Base-by-base conservation (phyloP, 441 rosid genomes). In the Metrosideros polymorpha region DNA sequence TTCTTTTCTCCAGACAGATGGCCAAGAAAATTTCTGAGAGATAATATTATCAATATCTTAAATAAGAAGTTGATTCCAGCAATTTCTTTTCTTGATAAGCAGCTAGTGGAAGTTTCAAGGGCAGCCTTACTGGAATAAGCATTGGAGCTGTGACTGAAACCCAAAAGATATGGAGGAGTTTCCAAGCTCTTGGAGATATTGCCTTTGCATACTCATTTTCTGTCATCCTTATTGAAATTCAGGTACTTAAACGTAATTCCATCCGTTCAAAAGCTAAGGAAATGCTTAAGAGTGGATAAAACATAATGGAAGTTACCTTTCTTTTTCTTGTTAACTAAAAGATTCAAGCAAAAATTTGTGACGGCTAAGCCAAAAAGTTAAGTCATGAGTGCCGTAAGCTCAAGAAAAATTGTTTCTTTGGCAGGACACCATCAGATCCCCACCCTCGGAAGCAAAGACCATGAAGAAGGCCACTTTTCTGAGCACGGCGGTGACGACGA, bases 361-460 rank as follows among this genome's bases (percentile, higher is more conserved):
- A 22, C 4, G n/a, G 27, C n/a, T 39, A 71, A 39, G 47, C 79
- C 17, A 6, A 12, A 39, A 39, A 39, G 8, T 71, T 0, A 22
- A 71, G 79, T 71, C 45, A 39, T 18, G 79, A 66, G 45, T 24
- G 47, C 17, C n/a, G 5, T 13, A 22, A 71, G 79, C 47, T 71
- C 17, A 22, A 25, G n/a, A 71, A 71, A 32, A 32, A 19, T 71
- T 42, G 25, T 5, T 49, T 51, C 14, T 53, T 50, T 42, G 79
- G 13, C 86, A 92, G 92, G 92, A 91, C 89, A 91, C 92, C 22
- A n/a, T 92, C 49, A 91, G 88, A 89, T 90, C 90, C 55, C 93
- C 92, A 51, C 93, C 94, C 12, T 89, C 92, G 30, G 94, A 92
- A 87, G 86, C 91, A 8, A 90, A 91, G 86, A 91, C 92, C 15